These are phyloP conservation scores for Scutellaria barbata DNA, from an alignment of 257 asterid genomes.

Conservation along the genomic window DNA sequence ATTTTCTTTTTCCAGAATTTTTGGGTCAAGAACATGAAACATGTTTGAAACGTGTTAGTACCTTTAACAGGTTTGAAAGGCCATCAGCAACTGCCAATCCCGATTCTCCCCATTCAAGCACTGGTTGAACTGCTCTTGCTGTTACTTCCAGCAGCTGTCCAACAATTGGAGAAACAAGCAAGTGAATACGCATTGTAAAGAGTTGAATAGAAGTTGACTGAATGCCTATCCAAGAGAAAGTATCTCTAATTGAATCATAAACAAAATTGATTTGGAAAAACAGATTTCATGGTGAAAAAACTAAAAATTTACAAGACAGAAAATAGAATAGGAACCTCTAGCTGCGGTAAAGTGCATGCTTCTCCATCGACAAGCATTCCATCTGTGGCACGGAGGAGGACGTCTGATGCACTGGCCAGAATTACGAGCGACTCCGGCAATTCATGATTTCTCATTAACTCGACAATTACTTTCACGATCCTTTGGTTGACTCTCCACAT, in stretches of 20 bases:
- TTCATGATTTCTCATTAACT: conserved; percentile 92
- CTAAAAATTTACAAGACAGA: conserved; percentile 4
- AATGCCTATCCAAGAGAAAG: background rate
- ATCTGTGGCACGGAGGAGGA: conserved; percentile 95
- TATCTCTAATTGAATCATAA: background rate
- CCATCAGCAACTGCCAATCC: conserved; percentile 93
- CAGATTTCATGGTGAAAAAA: conserved; percentile 2
- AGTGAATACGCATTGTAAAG: conserved; percentile 24
- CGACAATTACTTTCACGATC: conserved; percentile 87
- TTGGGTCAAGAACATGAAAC: no score
- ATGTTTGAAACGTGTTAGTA: conserved; percentile 31
- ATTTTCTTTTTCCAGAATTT: no score
- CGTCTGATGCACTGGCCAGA: conserved; percentile 89
- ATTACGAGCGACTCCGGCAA: conserved; percentile 85
- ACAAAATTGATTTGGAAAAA: conserved; percentile 19
- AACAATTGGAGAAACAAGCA: conserved; percentile 31
- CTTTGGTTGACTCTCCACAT: conserved; percentile 96
- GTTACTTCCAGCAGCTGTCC: conserved; percentile 89
- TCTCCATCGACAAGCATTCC: conserved; percentile 99
- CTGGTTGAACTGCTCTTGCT: conserved; percentile 91
- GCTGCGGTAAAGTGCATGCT: conserved; percentile 98
- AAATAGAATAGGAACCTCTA: conserved; percentile 63
- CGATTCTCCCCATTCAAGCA: conserved; percentile 94
- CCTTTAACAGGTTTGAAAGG: conserved; percentile 88
- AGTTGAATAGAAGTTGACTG: background rate